Evolutionary conservation across 345 rosid genomes (phyloP), one percentile per base, ranked within the genome.

Genomic region (Lenwebbia sp.): DNA sequence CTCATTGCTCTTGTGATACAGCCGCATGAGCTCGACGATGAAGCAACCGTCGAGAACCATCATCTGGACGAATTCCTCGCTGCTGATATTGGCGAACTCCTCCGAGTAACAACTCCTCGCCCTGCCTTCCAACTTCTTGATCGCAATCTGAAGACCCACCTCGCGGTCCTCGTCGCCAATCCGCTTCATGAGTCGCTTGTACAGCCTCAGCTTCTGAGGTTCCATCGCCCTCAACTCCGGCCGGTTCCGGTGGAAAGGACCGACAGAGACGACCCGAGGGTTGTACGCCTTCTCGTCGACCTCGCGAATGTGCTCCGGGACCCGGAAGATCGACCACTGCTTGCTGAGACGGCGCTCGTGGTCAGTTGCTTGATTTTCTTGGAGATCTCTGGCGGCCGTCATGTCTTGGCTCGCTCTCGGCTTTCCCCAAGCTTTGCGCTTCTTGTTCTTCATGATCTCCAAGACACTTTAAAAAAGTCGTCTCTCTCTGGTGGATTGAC

Each of bases 11-110:
- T 49, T 47, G 54, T 58, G 53, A 70, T 50, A 70, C 58, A 85
- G 23, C 44, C 82, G 81, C 86, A 85, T 14, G 86, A 85, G 86
- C 57, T 85, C 58, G 57, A 85, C 82, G 19, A 85, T 70, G 82
- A 85, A 85, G 86, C 86, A 85, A 13, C 86, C 82, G 37, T 85
- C 86, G 28, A 85, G 83, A 30, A 85, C 83, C 57, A 85, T 65
- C 86, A 85, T 85, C 37, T 70, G 74, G 40, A 85, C 50, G 40
- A 85, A 85, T 14, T 85, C 60, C 19, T 85, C n/a, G 50, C 86
- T 70, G 37, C 26, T 10, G 57, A 85, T 65, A 1, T 70, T 17
- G 5, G 51, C 22, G 47, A 85, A 85, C 41, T 85, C 86, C 82
- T 85, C 86, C 5, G 82, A 70, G 49, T 85, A 85, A 26, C 82